Percentiles rank a stretch among this genome's conserved stretches.
Evolutionary conservation across 208 protist species (phyloP).

Genomic region (Wallacemonas sp.): DNA sequence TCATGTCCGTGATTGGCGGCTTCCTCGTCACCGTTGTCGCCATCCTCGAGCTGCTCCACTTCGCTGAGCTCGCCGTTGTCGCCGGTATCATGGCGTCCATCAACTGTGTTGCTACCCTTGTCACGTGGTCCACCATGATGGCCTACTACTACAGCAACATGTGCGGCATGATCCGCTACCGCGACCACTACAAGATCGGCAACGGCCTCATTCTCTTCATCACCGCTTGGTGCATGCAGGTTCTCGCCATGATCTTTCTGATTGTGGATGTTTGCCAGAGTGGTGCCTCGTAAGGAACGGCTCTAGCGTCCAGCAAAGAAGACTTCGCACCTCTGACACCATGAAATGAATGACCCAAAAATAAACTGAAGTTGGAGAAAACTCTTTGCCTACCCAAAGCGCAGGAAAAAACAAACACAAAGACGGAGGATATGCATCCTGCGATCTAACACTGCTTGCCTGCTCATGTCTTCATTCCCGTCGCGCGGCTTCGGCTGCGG

Average conservation of each 20-base stretch:
- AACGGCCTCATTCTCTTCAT: slow-evolving; percentile 57
- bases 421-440: no score
- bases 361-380: neutral
- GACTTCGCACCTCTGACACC: neutral
- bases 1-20: slow-evolving; percentile 65
- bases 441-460: no score
- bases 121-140: slow-evolving; percentile 56
- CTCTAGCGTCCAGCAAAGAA: neutral
- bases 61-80: slow-evolving; percentile 57
- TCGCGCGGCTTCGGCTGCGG: no score
- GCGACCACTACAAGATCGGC: slow-evolving; percentile 44
- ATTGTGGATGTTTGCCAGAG: slow-evolving; percentile 37
- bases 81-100: slow-evolving; percentile 56
- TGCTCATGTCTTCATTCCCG: no score
- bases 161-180: slow-evolving; percentile 41
- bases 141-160: slow-evolving; percentile 57
- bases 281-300: slow-evolving; percentile 39
- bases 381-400: neutral
- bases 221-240: slow-evolving; percentile 56
- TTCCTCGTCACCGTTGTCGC: slow-evolving; percentile 41
- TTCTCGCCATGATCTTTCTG: slow-evolving; percentile 34
- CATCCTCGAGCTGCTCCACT: slow-evolving; percentile 53
- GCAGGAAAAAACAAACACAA: neutral
- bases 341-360: neutral
- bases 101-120: slow-evolving; percentile 50